phyloP scores from a whole-genome alignment of 495 filamentous ascomycete species.

The Daldinia grandis region DNA sequence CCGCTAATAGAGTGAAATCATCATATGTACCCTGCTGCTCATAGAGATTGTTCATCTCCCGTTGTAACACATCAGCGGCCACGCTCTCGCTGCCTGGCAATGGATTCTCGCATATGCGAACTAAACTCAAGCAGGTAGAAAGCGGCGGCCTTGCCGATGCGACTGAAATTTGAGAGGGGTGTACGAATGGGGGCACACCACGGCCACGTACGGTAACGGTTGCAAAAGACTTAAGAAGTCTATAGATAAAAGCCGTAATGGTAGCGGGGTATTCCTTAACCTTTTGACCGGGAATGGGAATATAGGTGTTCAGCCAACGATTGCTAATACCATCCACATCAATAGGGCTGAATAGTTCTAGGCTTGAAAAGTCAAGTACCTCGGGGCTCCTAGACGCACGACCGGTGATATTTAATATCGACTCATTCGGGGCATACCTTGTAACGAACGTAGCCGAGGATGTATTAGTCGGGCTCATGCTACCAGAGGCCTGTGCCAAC shows the following conservation, averaged over 20 bases:
- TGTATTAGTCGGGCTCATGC: not conserved
- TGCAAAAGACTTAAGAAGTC: constrained; percentile 56
- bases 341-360: constrained; percentile 54
- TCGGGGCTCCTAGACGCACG: constrained; percentile 1
- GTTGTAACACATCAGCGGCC: constrained; percentile 45
- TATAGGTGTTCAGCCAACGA: constrained; percentile 57
- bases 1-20: constrained; percentile 50
- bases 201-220: constrained; percentile 50
- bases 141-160: constrained; percentile 44
- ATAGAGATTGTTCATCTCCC: constrained; percentile 53
- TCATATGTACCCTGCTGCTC: constrained; percentile 47
- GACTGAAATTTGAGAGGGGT: constrained; percentile 45
- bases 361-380: constrained; percentile 36
- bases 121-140: constrained; percentile 55
- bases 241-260: constrained; percentile 50
- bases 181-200: constrained; percentile 53
- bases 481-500: not conserved
- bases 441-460: constrained; percentile 8
- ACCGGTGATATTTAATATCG: not conserved
- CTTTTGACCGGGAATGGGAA: constrained; percentile 51
- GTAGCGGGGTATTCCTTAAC: constrained; percentile 50
- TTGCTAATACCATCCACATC: constrained; percentile 56
- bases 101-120: constrained; percentile 52
- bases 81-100: constrained; percentile 52
- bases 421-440: not conserved